Evolutionary conservation across 2,329 filamentous ascomycete species (phyloP), one percentile per base, ranked within the genome.

Genomic region (Fusarium sulawesiense): DNA sequence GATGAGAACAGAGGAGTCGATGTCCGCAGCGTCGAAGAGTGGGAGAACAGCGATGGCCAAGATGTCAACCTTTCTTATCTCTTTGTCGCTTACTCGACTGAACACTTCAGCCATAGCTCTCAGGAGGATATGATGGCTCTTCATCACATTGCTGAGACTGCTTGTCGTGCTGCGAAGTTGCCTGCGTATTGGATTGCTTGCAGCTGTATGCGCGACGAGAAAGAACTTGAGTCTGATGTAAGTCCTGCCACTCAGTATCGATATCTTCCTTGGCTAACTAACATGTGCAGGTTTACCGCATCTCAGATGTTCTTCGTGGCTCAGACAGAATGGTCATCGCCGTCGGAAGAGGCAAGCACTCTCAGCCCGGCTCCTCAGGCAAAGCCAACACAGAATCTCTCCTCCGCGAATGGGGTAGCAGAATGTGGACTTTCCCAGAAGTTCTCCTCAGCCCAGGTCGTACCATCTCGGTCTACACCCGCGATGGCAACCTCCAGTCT

Each of bases 391-490:
- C 73, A 3, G 73, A 76, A 32, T 46, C 60, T n/a, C 53, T 76
- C 10, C 67, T 76, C 13, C 71, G 68, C 12, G 72, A 76, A 66
- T 76, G 73, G 73, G 73, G 74, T 13, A 73, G 71, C n/a, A 69
- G 72, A 14, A 76, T 76, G 72, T 76, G 74, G 74, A 76, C 72
- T 14, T 76, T 76, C 27, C 74, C 73, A 3, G 74, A 76, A 53
- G 71, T 76, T 40, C 74, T 76, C 3, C 73, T 76, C 12, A 71
- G 73, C 32, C 74, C 73, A 10, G 73, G 73, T 9, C 62, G 60
- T 32, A 67, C 41, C 40, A 74, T 76, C 44, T 48, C 60, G 16
- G 48, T 75, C 32, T 79, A 77, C 53, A 71, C 65, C 41, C 73
- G 75, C 5, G 74, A 72, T 11, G 72, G 62, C 2, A 66, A 75